Percentiles rank a stretch among this genome's conserved stretches.
Conservation (phyloP, 2,329 filamentous ascomycete species). For the Penicillium nordicum region DNA sequence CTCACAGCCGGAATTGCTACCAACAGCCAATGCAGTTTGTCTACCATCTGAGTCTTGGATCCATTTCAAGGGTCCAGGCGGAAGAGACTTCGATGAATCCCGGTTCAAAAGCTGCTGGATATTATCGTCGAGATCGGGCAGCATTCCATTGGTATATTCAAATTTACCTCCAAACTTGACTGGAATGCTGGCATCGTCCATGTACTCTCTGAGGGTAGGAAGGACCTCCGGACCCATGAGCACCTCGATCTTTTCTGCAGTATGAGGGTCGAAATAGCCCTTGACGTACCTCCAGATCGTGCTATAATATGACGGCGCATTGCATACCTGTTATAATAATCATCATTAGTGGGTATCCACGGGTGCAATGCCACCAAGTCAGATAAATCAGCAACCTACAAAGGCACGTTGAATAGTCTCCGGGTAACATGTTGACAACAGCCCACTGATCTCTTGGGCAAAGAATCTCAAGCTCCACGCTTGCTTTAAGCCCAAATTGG, state of each 20-base stretch:
- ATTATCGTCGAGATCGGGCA: conserved; percentile 14
- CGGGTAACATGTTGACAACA: too few species aligned
- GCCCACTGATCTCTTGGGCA: too few species aligned
- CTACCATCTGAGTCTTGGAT: conserved; percentile 9
- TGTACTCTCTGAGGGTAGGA: conserved; percentile 11
- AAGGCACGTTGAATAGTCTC: too few species aligned
- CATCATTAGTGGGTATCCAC: too few species aligned
- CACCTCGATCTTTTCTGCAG: conserved; percentile 25
- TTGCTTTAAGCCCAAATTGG: too few species aligned
- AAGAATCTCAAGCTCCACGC: too few species aligned
- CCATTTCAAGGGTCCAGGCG: conserved; percentile 22
- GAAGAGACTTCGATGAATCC: neutral
- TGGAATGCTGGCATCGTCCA: conserved; percentile 23
- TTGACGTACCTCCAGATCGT: too few species aligned
- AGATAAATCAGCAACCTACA: too few species aligned
- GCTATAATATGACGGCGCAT: too few species aligned
- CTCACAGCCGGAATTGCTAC: conserved; percentile 7
- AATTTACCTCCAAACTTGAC: conserved; percentile 19
- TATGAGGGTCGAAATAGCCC: neutral
- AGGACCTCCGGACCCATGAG: conserved; percentile 16
- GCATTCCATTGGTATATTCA: conserved; percentile 20
- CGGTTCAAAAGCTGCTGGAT: conserved; percentile 10
- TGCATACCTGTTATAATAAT: too few species aligned
- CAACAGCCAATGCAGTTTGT: conserved; percentile 18
- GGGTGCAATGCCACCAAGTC: too few species aligned